Percentiles rank a stretch among this genome's conserved stretches.
Conservation (phyloP, 2,329 filamentous ascomycete genomes). For the Alternaria postmessia region DNA sequence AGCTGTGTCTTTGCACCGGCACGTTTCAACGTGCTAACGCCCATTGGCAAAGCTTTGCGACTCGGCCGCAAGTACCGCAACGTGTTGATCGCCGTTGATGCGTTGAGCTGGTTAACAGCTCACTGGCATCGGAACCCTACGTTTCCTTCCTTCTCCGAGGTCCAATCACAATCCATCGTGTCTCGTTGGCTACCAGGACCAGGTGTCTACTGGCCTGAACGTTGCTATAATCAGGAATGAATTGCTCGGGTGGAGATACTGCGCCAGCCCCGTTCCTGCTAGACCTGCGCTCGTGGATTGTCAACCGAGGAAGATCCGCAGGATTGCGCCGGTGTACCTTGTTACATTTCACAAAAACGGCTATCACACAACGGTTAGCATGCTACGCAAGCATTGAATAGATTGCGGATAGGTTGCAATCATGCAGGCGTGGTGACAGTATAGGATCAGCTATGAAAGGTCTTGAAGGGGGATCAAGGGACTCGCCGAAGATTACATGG, state of each 20-base stretch:
- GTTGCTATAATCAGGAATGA: background rate
- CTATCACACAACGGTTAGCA: background rate
- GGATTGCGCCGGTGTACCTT: background rate
- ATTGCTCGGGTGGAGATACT: background rate
- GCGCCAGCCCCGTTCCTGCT: background rate
- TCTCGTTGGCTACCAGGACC: background rate
- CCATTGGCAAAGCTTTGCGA: background rate
- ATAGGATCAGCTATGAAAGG: background rate
- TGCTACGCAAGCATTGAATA: background rate
- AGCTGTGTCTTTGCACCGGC: background rate
- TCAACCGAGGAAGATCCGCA: background rate
- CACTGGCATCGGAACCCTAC: background rate
- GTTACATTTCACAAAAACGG: background rate
- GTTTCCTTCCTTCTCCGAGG: background rate
- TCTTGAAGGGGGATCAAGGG: background rate
- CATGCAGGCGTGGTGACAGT: background rate
- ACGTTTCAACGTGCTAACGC: background rate
- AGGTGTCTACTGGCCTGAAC: background rate
- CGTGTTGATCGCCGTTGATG: background rate
- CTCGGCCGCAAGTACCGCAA: background rate
- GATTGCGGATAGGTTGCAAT: background rate
- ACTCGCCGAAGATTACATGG: background rate
- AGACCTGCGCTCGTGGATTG: background rate
- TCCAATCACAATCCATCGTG: background rate
- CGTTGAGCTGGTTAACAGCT: background rate